Base-by-base conservation (phyloP, 306 rosid genomes). In the Begonia fuchsioides region DNA sequence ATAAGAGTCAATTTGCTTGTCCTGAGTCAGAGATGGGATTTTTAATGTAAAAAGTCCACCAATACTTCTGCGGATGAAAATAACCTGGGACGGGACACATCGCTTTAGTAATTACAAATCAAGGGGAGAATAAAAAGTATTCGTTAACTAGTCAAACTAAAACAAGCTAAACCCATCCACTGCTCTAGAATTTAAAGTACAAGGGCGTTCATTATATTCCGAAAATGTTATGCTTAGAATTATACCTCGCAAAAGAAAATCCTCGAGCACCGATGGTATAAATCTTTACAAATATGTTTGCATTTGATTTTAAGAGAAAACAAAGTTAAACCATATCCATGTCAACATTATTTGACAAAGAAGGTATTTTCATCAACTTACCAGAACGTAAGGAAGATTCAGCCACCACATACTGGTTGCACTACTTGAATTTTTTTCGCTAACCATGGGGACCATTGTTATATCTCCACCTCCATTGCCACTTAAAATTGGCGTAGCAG, bases 321-420 rank as follows among this genome's bases (percentile, higher is more conserved):
- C 0, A 26, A 2, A 26, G 8, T 26, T 26, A 26, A 4, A 26
- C 35, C 35, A 26, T 26, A 26, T 4, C 35, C 35, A 26, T 26
- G 35, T 5, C 35, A 4, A 26, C 7, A 26, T 26, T 26, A 26
- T 26, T 8, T 8, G 7, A 26, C 35, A 8, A 26, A 26, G 35
- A 26, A 26, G 35, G 35, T 26, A 26, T 11, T 41, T 20, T 53
- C 6, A 18, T 35, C 14, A 11, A 74, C 93, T 17, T 70, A 90
- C 97, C n/a, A 84, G 75, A 74, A 81, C 95, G 63, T 72, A 79
- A 61, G 74, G 82, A 59, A 90, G 93, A 14, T 68, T 71, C 72
- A 44, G 61, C 97, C 93, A 84, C 95, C 95, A 81, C 20, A 49
- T 47, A 72, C 66, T 83, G 46, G 64, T 65, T 47, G 45, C 67